A percentile compares a stretch with the other conserved stretches of the same genome.
Conservation (phyloP, 371 early-diverging fungal species). For the Blastocladiella emersonii region DNA sequence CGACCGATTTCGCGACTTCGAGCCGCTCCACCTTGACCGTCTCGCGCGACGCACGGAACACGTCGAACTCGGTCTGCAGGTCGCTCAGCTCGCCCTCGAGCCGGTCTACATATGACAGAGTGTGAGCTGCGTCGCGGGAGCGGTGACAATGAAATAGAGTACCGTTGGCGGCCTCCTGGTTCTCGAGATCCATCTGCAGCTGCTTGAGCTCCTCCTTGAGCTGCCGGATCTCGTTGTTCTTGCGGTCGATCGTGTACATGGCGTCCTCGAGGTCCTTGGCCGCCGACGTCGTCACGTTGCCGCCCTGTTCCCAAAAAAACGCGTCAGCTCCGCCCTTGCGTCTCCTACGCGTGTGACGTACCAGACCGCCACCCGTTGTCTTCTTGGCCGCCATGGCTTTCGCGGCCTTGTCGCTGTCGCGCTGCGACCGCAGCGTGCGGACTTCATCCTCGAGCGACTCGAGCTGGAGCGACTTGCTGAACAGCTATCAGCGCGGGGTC, state of each 20-base stretch:
- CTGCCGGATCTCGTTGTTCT: slow-evolving; percentile 23
- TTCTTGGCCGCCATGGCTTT: neutral
- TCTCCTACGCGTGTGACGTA: no score
- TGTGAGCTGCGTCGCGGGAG: neutral
- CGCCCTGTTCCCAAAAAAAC: no score
- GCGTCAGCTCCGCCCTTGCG: no score
- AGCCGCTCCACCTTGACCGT: neutral
- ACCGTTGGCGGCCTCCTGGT: slow-evolving; percentile 16
- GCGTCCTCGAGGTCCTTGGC: slow-evolving; percentile 28
- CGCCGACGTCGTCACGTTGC: neutral
- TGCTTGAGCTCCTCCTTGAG: slow-evolving; percentile 21
- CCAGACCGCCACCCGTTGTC: neutral
- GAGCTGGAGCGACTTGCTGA: slow-evolving; percentile 22
- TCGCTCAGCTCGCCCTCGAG: slow-evolving; percentile 14
- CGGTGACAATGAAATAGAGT: neutral
- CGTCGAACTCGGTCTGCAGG: slow-evolving; percentile 12
- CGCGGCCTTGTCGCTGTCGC: slow-evolving; percentile 7
- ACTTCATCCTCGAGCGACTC: slow-evolving; percentile 30
- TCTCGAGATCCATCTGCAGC: slow-evolving; percentile 15
- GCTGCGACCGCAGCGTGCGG: slow-evolving; percentile 15
- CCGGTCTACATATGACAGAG: slow-evolving; percentile 8
- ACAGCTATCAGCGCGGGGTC: slow-evolving; percentile 16
- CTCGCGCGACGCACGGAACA: neutral
- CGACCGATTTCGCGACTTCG: neutral
- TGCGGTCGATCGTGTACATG: slow-evolving; percentile 24